phyloP scores from a whole-genome alignment of 2,329 filamentous ascomycete genomes.

The Graphilbum ipis-grandicollis region DNA sequence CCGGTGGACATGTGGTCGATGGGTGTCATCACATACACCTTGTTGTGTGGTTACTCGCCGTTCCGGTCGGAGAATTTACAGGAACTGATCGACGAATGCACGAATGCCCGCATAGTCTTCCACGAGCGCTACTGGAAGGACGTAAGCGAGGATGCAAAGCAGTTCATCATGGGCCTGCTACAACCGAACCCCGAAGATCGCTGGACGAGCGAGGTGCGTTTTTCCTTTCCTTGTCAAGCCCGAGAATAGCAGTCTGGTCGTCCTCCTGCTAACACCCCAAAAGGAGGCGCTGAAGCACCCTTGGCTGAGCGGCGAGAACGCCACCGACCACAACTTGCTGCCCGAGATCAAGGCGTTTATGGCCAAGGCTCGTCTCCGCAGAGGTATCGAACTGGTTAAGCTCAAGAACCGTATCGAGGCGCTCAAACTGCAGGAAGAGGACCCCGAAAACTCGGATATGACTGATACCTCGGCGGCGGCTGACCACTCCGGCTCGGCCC shows the following conservation, averaged over 20 bases:
- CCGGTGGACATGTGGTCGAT: constrained; percentile 99
- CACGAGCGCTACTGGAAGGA: constrained; percentile 98
- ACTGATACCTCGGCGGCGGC: constrained; percentile 16
- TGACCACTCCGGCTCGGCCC: constrained; percentile 10
- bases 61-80: constrained; percentile 89
- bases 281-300: constrained; percentile 63
- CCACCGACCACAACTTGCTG: constrained; percentile 89
- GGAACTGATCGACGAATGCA: constrained; percentile 91
- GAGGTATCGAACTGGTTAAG: constrained; percentile 92
- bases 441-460: constrained; percentile 56
- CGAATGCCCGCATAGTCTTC: constrained; percentile 68
- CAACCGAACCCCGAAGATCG: constrained; percentile 63
- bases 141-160: constrained; percentile 86
- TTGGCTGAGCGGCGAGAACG: constrained; percentile 84
- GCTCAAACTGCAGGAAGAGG: constrained; percentile 85
- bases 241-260: too few relatives aligned
- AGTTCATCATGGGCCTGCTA: constrained; percentile 73
- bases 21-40: constrained; percentile 95
- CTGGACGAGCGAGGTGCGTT: constrained; percentile 56
- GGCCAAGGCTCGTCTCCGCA: constrained; percentile 74
- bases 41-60: constrained; percentile 94
- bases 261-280: constrained; percentile 1
- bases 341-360: constrained; percentile 94
- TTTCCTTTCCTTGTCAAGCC: too few relatives aligned
- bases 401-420: constrained; percentile 88